Percentiles rank a stretch among this genome's conserved stretches.
These are phyloP conservation scores for Plantago elongata DNA, from an alignment of 257 asterid species.

Conservation along the genomic window DNA sequence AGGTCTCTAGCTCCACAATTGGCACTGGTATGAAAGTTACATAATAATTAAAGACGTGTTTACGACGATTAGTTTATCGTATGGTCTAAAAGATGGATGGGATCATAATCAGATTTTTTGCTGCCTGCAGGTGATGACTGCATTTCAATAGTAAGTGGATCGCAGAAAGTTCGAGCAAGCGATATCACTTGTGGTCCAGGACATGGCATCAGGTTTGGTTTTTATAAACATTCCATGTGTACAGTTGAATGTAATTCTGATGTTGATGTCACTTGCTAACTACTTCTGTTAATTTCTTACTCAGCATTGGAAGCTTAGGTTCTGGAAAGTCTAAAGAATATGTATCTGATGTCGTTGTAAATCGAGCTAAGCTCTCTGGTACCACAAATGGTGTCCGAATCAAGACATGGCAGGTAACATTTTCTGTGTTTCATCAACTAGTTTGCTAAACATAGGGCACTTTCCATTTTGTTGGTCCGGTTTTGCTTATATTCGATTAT, in stretches of 20 bases:
- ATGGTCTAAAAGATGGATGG: too few relatives aligned
- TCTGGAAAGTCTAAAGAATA: constrained; percentile 43
- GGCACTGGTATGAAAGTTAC: constrained; percentile 46
- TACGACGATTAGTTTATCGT: too few relatives aligned
- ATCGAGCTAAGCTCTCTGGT: constrained; percentile 60
- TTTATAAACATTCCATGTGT: neutral
- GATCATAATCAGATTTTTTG: neutral
- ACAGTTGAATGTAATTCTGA: neutral
- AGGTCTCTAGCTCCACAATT: constrained; percentile 40
- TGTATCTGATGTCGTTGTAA: constrained; percentile 56
- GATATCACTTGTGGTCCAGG: constrained; percentile 83
- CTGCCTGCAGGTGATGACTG: constrained; percentile 70
- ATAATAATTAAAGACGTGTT: too few relatives aligned
- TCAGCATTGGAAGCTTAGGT: constrained; percentile 83
- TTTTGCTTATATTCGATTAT: neutral
- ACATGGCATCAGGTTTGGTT: constrained; percentile 78
- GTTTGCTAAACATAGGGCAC: too few relatives aligned
- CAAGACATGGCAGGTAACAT: constrained; percentile 82
- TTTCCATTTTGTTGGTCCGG: too few relatives aligned
- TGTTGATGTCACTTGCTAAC: neutral
- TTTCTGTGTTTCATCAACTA: too few relatives aligned
- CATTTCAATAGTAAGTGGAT: constrained; percentile 65
- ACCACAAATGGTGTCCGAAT: constrained; percentile 79
- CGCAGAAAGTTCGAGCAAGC: constrained; percentile 39
- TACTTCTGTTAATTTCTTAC: neutral